phyloP scores from a whole-genome alignment of 1,139 yeast species.

The Suhomyces ambrosiae region DNA sequence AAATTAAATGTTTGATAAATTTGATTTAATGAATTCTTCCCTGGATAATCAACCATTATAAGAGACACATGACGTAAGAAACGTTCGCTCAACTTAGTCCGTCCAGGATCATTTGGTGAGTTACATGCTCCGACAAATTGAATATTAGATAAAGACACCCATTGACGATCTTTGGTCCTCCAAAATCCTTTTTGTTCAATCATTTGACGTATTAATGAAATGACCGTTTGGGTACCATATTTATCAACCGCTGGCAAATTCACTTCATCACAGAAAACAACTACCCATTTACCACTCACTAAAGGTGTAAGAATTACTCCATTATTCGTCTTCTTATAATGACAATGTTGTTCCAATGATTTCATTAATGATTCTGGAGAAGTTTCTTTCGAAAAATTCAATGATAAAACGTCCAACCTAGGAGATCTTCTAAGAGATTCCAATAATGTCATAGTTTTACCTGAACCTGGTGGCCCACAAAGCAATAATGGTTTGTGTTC shows the following conservation, averaged over 20 bases:
- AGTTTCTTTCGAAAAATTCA: conserved; percentile 86
- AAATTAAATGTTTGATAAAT: conserved; percentile 64
- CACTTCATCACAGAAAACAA: conserved; percentile 89
- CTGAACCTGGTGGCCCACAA: conserved; percentile 98
- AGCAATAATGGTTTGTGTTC: conserved; percentile 66
- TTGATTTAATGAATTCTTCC: conserved; percentile 58
- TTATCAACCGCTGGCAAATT: conserved; percentile 75
- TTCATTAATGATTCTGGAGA: conserved; percentile 62
- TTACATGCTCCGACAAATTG: conserved; percentile 96
- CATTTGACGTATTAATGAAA: conserved; percentile 76
- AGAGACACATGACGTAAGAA: conserved; percentile 71
- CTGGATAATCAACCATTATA: conserved; percentile 82
- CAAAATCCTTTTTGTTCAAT: conserved; percentile 80
- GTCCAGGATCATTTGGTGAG: conserved; percentile 81
- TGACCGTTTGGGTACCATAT: conserved; percentile 77
- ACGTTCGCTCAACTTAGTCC: conserved; percentile 60
- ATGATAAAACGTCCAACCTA: conserved; percentile 59
- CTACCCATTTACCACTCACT: conserved; percentile 69
- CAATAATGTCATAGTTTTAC: conserved; percentile 89
- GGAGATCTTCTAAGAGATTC: conserved; percentile 65
- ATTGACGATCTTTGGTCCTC: conserved; percentile 57
- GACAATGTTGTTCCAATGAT: conserved; percentile 74
- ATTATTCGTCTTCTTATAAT: conserved; percentile 52
- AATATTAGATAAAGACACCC: conserved; percentile 68
- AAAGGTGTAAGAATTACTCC: conserved; percentile 64